These are phyloP conservation scores for Xerocomus brunneocitrinus DNA, from an alignment of 768 basidiomycete genomes.

Conservation along the genomic window DNA sequence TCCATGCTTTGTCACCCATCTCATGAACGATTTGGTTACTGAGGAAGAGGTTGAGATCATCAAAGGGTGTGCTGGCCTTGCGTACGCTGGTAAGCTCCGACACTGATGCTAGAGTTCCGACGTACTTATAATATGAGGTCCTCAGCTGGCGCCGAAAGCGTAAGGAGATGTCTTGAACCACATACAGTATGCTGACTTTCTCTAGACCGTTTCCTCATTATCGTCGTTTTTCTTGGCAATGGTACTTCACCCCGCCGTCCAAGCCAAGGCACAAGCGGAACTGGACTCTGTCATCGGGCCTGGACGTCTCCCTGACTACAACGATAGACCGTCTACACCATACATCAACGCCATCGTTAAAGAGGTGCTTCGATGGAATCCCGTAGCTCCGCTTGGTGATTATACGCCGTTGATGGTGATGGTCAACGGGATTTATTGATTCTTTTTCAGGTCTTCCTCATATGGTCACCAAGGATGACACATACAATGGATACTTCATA, in stretches of 20 bases:
- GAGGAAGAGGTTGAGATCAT: constrained; percentile 31
- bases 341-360: constrained; percentile 29
- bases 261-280: constrained; percentile 29
- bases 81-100: constrained; percentile 39
- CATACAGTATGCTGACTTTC: constrained; percentile 1
- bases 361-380: constrained; percentile 31
- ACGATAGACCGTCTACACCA: constrained; percentile 24
- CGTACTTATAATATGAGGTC: constrained; percentile 2
- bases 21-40: constrained; percentile 20
- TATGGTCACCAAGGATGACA: constrained; percentile 31
- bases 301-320: constrained; percentile 30
- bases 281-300: constrained; percentile 23
- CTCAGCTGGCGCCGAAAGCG: constrained; percentile 40
- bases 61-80: constrained; percentile 41
- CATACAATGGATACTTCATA: constrained; percentile 30
- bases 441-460: constrained; percentile 27
- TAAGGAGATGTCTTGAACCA: constrained; percentile 2
- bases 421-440: constrained; percentile 8
- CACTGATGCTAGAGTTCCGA: neutral
- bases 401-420: constrained; percentile 10
- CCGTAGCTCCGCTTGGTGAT: constrained; percentile 32
- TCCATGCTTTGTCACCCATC: constrained; percentile 29
- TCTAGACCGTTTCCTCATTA: constrained; percentile 28
- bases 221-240: constrained; percentile 30
- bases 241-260: constrained; percentile 26